Percentiles rank a stretch among this genome's conserved stretches.
Evolutionary conservation across 495 filamentous ascomycete genomes (phyloP).

Genomic region (Evernia prunastri): DNA sequence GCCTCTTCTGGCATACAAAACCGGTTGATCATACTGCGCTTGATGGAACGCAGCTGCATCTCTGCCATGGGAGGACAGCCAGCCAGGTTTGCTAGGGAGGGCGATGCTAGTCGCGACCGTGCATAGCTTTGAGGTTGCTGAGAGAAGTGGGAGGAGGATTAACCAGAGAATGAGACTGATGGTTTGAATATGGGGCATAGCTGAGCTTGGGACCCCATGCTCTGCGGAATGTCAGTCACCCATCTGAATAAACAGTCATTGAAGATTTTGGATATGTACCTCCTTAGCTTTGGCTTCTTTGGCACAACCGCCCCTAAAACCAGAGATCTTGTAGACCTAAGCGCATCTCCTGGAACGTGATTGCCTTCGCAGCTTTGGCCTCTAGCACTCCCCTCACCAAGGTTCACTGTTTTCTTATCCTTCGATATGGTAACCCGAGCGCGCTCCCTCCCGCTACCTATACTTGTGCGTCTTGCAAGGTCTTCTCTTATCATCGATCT

Average conservation of each 20-base stretch:
- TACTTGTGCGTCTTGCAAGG: too few species aligned
- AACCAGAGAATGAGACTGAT: too few species aligned
- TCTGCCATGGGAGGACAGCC: too few species aligned
- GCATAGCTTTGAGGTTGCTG: too few species aligned
- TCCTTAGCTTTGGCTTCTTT: not conserved
- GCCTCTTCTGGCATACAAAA: not conserved
- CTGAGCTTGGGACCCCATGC: not conserved
- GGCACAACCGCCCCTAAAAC: not conserved
- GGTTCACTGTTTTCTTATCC: not conserved
- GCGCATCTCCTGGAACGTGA: not conserved
- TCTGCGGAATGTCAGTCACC: not conserved
- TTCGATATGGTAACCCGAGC: not conserved
- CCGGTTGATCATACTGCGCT: not conserved
- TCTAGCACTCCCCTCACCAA: not conserved
- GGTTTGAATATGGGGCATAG: too few species aligned
- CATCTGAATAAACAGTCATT: not conserved
- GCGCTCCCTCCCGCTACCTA: too few species aligned
- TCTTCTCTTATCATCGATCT: too few species aligned
- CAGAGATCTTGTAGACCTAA: not conserved
- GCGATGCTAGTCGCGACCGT: too few species aligned
- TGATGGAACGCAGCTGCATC: not conserved
- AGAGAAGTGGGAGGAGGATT: too few species aligned
- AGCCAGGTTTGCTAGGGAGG: too few species aligned
- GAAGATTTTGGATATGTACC: not conserved
- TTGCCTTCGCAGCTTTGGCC: not conserved